Conservation (phyloP, 805 yeast species). For the Pichia cephalocereana region DNA sequence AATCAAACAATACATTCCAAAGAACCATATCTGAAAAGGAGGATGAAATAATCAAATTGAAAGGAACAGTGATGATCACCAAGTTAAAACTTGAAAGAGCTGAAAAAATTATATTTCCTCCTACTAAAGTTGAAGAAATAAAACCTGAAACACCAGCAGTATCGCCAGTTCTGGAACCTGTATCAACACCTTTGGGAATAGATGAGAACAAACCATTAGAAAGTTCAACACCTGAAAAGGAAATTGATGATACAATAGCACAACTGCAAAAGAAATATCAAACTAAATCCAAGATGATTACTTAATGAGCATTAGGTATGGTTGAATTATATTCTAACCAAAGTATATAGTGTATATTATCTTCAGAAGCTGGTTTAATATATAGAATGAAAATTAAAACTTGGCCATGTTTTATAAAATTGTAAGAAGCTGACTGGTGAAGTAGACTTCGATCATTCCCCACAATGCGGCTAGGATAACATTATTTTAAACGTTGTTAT, state of each 20-base stretch:
- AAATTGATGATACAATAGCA: slow-evolving; percentile 7
- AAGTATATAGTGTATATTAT: no score
- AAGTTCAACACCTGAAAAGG: neutral
- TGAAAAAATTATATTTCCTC: neutral
- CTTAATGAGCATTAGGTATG: neutral
- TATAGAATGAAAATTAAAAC: no score
- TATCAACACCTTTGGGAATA: neutral
- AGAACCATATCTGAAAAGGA: slow-evolving; percentile 1
- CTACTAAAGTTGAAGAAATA: neutral
- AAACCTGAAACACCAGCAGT: neutral
- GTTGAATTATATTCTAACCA: no score
- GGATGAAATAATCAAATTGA: slow-evolving; percentile 2
- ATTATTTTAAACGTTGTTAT: no score
- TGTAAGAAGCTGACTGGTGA: no score
- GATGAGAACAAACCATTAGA: neutral
- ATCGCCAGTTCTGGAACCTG: neutral
- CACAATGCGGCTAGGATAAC: no score
- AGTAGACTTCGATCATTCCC: no score
- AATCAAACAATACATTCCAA: neutral
- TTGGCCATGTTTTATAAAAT: no score
- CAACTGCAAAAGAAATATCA: slow-evolving; percentile 5
- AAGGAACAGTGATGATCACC: slow-evolving; percentile 1
- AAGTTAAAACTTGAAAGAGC: slow-evolving; percentile 6
- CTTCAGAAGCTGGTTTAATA: no score
- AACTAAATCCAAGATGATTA: neutral